A percentile compares a stretch with the other conserved stretches of the same genome.
Conservation (phyloP, 352 stramenopile genomes). For the Phytophthora hibernalis region DNA sequence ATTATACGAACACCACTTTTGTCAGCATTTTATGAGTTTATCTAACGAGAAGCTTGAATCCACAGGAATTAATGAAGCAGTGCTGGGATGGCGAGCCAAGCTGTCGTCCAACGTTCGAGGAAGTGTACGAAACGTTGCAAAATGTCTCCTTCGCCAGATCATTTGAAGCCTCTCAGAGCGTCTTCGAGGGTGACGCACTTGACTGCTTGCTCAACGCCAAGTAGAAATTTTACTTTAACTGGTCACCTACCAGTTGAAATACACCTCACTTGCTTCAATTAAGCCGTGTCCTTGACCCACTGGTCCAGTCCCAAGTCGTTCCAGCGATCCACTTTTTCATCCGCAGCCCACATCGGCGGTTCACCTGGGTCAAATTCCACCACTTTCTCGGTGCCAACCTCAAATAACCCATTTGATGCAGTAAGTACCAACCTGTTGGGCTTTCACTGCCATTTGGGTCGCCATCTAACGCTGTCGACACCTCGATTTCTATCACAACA, state of each 20-base stretch:
- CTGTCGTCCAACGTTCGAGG: slow-evolving; percentile 61
- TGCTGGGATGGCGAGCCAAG: slow-evolving; percentile 73
- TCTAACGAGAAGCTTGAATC: slow-evolving; percentile 3
- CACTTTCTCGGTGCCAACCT: slow-evolving; percentile 3
- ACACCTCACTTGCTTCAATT: slow-evolving; percentile 1
- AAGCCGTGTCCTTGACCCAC: slow-evolving; percentile 57
- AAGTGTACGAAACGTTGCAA: slow-evolving; percentile 57
- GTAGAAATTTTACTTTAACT: slow-evolving; percentile 17
- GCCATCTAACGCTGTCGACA: slow-evolving; percentile 61
- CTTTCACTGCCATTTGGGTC: slow-evolving; percentile 66
- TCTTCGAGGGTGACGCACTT: slow-evolving; percentile 66
- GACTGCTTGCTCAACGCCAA: slow-evolving; percentile 55
- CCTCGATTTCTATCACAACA: slow-evolving; percentile 64
- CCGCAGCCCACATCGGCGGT: slow-evolving; percentile 50
- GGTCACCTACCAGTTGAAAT: not conserved
- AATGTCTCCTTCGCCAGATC: slow-evolving; percentile 39
- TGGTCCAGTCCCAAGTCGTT: slow-evolving; percentile 80
- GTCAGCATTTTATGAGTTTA: not conserved
- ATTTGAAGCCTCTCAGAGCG: slow-evolving; percentile 42
- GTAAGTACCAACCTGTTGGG: slow-evolving; percentile 36
- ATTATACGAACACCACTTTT: not conserved
- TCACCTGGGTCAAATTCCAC: slow-evolving; percentile 47
- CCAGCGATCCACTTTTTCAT: slow-evolving; percentile 79
- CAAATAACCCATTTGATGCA: not conserved
- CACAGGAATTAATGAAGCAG: slow-evolving; percentile 64